Base-by-base conservation (phyloP, 495 filamentous ascomycete genomes). In the Neurospora sp. region DNA sequence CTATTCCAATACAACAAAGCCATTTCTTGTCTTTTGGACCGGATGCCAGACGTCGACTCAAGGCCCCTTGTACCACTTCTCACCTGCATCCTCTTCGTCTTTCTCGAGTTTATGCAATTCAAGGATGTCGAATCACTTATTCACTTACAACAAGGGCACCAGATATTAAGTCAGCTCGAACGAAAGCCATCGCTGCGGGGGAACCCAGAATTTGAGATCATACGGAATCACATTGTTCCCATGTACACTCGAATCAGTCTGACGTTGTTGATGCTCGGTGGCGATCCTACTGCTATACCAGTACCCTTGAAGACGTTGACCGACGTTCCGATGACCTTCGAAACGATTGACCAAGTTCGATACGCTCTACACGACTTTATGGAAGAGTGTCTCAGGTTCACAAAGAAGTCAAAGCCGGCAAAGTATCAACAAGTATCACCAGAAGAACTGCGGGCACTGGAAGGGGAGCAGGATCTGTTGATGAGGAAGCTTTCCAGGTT, bases 31-130 rank as follows among this genome's bases (percentile, higher is more conserved):
- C 74, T 84, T 14, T 79, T 83, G 70, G 77, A 78, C 44, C 81
- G 82, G 77, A 79, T 83, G 73, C 80, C 78, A 20, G 76, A 84
- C 72, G 79, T 77, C 71, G 75, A 83, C 54, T 80, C 81, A 12
- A 79, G 81, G 75, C 83, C 83, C 2, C 76, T 86, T 18, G 86
- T 89, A 39, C 78, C 80, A 20, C 77, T 90, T 40, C 80, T 90
- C 10, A 88, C 81, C 4, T 90, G 88, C 71, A 76, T 88, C 1
- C 80, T 90, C 35, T 90, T 89, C 69, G 85, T 89, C 16, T 89
- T 86, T 76, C 86, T 90, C 44, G 88, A 90, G 75, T 81, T 85
- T 39, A 79, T 90, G 69, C 83, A 85, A 66, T 86, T 84, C 20
- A 85, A 88, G 78, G 78, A 82, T 71, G 78, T 76, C 38, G 82